Conservation (phyloP, 495 filamentous ascomycete species). For the Apodospora peruviana region DNA sequence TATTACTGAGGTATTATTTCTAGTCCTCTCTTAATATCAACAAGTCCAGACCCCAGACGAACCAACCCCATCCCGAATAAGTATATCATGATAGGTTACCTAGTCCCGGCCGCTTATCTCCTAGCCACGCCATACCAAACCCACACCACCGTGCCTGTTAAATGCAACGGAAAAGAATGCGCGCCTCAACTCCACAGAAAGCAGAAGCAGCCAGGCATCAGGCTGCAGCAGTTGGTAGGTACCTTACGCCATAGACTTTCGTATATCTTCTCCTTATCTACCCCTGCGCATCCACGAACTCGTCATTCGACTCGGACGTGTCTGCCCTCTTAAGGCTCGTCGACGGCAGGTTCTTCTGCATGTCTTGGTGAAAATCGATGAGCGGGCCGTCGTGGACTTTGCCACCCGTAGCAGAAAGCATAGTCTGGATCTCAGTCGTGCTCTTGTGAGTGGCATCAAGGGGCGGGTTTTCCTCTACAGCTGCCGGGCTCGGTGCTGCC, state of each 20-base stretch:
- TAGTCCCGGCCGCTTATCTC: no score
- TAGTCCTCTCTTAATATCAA: no score
- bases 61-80: no score
- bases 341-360: constrained; percentile 38
- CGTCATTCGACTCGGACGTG: constrained; percentile 24
- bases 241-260: neutral
- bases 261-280: constrained; percentile 2
- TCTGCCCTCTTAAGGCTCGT: constrained; percentile 13
- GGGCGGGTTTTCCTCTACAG: constrained; percentile 4
- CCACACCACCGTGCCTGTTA: no score
- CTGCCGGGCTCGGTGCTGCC: neutral
- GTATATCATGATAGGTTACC: no score
- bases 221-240: no score
- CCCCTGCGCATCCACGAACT: constrained; percentile 28
- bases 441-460: constrained; percentile 20
- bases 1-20: no score
- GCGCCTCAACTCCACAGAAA: no score
- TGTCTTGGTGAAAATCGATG: constrained; percentile 46
- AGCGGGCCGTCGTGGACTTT: constrained; percentile 30
- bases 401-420: constrained; percentile 37
- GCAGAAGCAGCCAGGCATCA: no score
- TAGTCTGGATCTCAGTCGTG: constrained; percentile 33
- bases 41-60: no score
- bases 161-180: no score
- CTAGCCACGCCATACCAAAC: no score